Conservation (phyloP, 129 eudicot genomes). For the Silybum marianum region DNA sequence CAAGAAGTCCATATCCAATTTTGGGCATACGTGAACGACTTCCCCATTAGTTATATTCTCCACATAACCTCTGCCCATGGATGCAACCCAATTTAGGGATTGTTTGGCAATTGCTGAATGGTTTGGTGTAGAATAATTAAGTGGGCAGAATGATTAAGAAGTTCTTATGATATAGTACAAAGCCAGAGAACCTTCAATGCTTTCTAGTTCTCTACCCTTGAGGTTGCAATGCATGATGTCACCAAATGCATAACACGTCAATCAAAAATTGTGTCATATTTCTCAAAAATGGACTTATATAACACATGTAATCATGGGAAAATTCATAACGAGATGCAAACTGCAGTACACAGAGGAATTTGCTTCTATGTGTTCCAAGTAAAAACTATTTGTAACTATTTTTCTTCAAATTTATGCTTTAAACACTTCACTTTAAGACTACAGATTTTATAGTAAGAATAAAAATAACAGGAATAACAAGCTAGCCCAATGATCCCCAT, state of each 20-base stretch:
- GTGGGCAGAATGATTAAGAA: too few species aligned
- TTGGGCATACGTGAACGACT: neutral
- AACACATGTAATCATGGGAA: neutral
- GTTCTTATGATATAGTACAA: too few species aligned
- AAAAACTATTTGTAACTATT: neutral
- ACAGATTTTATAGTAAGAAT: neutral
- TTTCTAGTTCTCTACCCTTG: neutral
- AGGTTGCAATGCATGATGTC: neutral
- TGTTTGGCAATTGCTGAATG: too few species aligned
- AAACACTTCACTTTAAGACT: neutral
- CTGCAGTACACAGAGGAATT: neutral
- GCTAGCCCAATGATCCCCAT: neutral
- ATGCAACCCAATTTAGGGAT: constrained; percentile 1
- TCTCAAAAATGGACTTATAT: neutral
- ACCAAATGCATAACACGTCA: neutral
- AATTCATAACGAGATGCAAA: neutral
- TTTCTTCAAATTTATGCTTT: neutral
- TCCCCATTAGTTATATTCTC: neutral
- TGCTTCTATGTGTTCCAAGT: neutral
- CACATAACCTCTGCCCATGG: neutral
- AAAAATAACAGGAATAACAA: neutral
- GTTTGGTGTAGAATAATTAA: too few species aligned
- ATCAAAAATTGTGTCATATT: neutral
- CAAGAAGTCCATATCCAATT: neutral
- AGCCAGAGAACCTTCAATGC: neutral